These are phyloP conservation scores for Isochrysis galbana DNA, from an alignment of 78 protist genomes.

Conservation along the genomic window DNA sequence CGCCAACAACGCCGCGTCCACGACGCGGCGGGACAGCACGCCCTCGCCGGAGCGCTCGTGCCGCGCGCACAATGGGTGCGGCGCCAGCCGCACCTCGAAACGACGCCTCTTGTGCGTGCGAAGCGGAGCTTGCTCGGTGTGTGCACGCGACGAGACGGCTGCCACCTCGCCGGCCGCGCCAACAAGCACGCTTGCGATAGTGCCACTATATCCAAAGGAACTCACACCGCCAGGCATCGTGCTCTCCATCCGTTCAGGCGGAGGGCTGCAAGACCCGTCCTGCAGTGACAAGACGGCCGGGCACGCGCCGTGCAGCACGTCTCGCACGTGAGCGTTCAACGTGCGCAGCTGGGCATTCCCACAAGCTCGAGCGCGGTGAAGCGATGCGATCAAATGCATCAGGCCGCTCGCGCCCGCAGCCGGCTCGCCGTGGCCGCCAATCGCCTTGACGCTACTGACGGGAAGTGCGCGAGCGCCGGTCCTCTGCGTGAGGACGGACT, in stretches of 20 bases:
- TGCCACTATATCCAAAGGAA: constrained; percentile 26
- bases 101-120: neutral
- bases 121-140: too few relatives aligned
- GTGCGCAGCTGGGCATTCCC: neutral
- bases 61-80: neutral
- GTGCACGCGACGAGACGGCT: neutral
- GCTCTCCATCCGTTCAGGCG: too few relatives aligned
- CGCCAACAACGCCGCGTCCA: neutral
- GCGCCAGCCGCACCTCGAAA: neutral
- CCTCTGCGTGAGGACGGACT: neutral
- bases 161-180: neutral
- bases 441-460: neutral
- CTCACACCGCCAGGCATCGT: neutral
- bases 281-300: neutral
- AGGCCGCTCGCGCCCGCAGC: constrained; percentile 14
- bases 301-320: neutral
- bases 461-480: neutral
- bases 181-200: neutral
- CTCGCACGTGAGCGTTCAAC: neutral
- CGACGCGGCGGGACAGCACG: neutral
- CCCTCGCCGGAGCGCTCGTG: neutral
- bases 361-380: neutral
- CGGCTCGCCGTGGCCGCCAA: constrained; percentile 13
- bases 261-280: neutral
- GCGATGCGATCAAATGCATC: neutral